Evolutionary conservation across 306 rosid genomes (phyloP).

Genomic region (Abrus precatorius): DNA sequence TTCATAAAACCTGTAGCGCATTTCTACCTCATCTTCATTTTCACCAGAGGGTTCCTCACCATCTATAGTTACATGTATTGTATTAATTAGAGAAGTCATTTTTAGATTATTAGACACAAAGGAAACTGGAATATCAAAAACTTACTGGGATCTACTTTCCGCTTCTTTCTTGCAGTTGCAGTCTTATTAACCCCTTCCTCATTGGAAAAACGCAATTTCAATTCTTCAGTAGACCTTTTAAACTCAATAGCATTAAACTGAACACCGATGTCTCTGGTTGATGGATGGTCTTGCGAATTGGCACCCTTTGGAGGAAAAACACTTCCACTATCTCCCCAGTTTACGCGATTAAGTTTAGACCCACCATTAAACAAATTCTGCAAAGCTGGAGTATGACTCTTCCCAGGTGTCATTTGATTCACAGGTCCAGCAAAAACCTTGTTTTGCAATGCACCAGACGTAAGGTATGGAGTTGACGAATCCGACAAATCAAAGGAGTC

Average conservation of each 20-base stretch:
- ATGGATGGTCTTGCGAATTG: constrained; percentile 55
- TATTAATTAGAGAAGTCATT: constrained; percentile 34
- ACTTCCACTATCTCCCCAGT: constrained; percentile 71
- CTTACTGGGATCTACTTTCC: constrained; percentile 75
- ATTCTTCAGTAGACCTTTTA: constrained; percentile 78
- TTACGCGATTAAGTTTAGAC: constrained; percentile 68
- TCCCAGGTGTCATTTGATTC: constrained; percentile 61
- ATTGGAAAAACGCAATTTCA: constrained; percentile 57
- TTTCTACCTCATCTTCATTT: constrained; percentile 70
- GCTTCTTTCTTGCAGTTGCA: constrained; percentile 61
- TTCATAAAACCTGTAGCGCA: constrained; percentile 89
- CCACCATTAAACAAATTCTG: constrained; percentile 87
- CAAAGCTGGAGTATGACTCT: constrained; percentile 68
- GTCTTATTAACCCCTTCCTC: constrained; percentile 59
- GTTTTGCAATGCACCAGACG: constrained; percentile 62
- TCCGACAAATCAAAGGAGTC: constrained; percentile 65
- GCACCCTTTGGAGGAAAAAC: constrained; percentile 56
- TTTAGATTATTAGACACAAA: constrained; percentile 2
- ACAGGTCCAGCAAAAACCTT: constrained; percentile 61
- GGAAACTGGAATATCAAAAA: constrained; percentile 22
- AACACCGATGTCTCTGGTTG: constrained; percentile 71
- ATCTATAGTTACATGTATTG: constrained; percentile 58
- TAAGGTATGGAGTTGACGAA: constrained; percentile 53
- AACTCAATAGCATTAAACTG: constrained; percentile 78
- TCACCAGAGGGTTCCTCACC: constrained; percentile 64